phyloP scores from a whole-genome alignment of 345 rosid genomes.

The Salix exigua region DNA sequence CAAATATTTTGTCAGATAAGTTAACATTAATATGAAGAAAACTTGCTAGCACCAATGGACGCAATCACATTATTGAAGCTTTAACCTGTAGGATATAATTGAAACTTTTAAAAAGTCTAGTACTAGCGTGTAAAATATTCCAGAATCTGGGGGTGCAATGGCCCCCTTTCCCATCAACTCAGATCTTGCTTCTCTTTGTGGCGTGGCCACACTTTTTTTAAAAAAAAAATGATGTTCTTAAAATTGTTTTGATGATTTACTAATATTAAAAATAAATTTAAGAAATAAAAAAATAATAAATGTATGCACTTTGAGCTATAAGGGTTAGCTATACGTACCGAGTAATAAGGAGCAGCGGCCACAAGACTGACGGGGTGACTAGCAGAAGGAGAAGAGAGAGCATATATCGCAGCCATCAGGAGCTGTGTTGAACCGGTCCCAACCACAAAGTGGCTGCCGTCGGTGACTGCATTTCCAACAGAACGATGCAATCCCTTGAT shows the following conservation, averaged over 20 bases:
- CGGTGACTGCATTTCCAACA: constrained; percentile 60
- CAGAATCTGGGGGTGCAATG: too few species aligned
- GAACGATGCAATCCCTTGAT: constrained; percentile 55
- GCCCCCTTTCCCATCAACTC: too few species aligned
- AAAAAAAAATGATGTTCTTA: too few species aligned
- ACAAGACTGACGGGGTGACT: constrained; percentile 64
- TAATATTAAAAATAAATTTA: too few species aligned
- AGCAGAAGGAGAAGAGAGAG: constrained; percentile 47
- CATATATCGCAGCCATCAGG: constrained; percentile 65
- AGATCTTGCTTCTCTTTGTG: too few species aligned
- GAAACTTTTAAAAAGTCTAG: too few species aligned
- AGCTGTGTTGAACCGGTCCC: constrained; percentile 93
- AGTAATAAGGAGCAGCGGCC: constrained; percentile 84
- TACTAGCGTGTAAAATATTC: too few species aligned
- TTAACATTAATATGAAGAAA: not conserved
- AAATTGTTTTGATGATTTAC: too few species aligned
- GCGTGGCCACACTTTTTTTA: too few species aligned
- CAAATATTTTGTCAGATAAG: not conserved
- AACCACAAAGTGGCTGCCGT: constrained; percentile 52
- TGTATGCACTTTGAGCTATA: too few species aligned
- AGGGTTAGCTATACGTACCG: constrained; percentile 39
- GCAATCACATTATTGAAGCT: not conserved
- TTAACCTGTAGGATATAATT: too few species aligned
- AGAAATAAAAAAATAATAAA: too few species aligned
- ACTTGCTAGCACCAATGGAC: not conserved